Base-by-base conservation (phyloP, 306 rosid genomes). In the Macrotyloma uniflorum region DNA sequence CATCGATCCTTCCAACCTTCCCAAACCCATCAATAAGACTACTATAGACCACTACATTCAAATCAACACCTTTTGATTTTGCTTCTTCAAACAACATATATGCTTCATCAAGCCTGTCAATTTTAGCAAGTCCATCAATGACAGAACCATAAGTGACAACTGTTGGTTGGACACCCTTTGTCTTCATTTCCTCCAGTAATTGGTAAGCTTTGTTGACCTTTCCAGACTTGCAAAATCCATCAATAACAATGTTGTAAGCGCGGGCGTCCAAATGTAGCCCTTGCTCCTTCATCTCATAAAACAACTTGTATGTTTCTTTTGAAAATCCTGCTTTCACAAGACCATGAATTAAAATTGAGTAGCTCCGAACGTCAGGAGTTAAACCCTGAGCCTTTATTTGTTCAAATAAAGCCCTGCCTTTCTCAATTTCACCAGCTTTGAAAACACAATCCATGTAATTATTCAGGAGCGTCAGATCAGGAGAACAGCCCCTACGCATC, bases 21-120 rank as follows among this genome's bases (percentile, higher is more conserved):
- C 98, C 98, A 68, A 92, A 92, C 76, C 98, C 98, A 71, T 92
- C 98, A 61, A 95, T 83, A 69, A 95, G 90, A 87, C 98, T 90
- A 67, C 95, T 86, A 65, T 92, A 95, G 72, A 95, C 84, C 38
- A 92, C 83, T 32, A 91, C 84, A 76, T 95, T 95, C 72, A 91
- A 38, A 75, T 95, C 93, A 79, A 89, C 50, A 75, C 89, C 92
- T 70, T 84, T 91, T 65, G 92, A 82, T 83, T 92, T 92, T 72
- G 95, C 97, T 89, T 95, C 98, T 88, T 95, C 98, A 74, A 92
- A 95, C 50, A 95, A 87, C 98, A 91, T 92, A 77, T 92, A 95
- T 23, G 98, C 97, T 91, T 95, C 98, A 62, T 95, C 98, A 30
- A 95, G 97, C 83, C 98, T 84, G 81, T 92, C 98, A 42, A 91